Evolutionary conservation across 2,329 filamentous ascomycete species (phyloP).

Genomic region (Hypoxylon sp.): DNA sequence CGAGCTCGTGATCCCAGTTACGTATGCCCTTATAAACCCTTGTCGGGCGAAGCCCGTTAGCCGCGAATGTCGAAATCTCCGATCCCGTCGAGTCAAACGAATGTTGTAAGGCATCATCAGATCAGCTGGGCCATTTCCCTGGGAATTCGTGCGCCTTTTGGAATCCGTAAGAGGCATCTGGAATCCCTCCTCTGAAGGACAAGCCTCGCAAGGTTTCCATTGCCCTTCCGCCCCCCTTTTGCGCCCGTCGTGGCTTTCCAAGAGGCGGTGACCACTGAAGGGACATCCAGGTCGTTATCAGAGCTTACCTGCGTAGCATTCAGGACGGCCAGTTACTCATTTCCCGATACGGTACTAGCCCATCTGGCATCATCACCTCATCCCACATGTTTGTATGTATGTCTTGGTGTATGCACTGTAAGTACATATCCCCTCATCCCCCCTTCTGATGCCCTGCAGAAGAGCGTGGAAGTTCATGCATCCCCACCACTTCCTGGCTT

Average conservation of each 20-base stretch:
- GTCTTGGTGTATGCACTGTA: conserved; percentile 31
- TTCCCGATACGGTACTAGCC: conserved; percentile 38
- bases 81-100: conserved; percentile 35
- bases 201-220: conserved; percentile 31
- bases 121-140: conserved; percentile 33
- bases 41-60: conserved; percentile 40
- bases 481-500: conserved; percentile 39
- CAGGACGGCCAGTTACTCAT: conserved; percentile 39
- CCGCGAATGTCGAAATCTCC: conserved; percentile 47
- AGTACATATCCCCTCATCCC: conserved; percentile 17
- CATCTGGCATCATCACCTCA: conserved; percentile 39
- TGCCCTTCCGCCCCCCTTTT: conserved; percentile 22
- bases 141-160: conserved; percentile 32
- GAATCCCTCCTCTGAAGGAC: conserved; percentile 8
- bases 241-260: conserved; percentile 18
- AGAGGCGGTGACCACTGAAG: conserved; percentile 40
- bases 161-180: conserved; percentile 44
- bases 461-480: conserved; percentile 44
- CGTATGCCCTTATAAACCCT: conserved; percentile 27
- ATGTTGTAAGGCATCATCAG: conserved; percentile 36
- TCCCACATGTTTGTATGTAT: conserved; percentile 24
- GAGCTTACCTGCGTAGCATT: conserved; percentile 25
- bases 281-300: conserved; percentile 43
- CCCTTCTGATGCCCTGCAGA: conserved; percentile 42
- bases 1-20: conserved; percentile 42